A percentile compares a stretch with the other conserved stretches of the same genome.
Evolutionary conservation across 2,329 filamentous ascomycete species (phyloP).

Genomic region (Cladosporium sp.): DNA sequence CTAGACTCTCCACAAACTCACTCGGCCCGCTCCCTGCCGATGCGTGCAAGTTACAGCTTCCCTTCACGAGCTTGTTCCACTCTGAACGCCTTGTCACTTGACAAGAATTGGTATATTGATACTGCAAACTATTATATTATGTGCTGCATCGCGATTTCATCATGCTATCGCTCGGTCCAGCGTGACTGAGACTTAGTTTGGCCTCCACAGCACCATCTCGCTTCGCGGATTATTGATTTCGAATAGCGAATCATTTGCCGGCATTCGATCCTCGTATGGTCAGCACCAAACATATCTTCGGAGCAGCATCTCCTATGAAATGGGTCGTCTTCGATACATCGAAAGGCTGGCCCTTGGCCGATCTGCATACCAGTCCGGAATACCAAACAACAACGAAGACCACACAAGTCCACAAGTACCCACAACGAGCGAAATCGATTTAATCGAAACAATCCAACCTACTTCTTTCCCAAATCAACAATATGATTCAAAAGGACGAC

Average conservation of each 20-base stretch:
- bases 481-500: constrained; percentile 49
- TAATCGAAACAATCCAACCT: not conserved
- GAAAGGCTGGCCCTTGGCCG: constrained; percentile 40
- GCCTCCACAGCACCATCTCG: not conserved
- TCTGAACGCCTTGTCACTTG: not conserved
- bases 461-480: constrained; percentile 37
- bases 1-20: not conserved
- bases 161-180: not conserved
- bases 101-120: not conserved
- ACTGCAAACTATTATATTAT: not conserved
- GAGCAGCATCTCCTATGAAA: constrained; percentile 15
- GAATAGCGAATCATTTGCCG: not conserved
- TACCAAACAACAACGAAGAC: not conserved
- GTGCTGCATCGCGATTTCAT: not conserved
- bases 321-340: constrained; percentile 38
- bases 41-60: not conserved
- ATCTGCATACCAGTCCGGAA: constrained; percentile 47
- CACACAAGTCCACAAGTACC: not conserved
- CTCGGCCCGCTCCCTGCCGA: not conserved
- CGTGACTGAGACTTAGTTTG: not conserved
- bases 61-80: not conserved
- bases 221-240: not conserved
- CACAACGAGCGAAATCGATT: not conserved
- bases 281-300: not conserved
- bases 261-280: not conserved